These are phyloP conservation scores for Fraxinus quadrangulata DNA, from an alignment of 257 asterid genomes.

Conservation along the genomic window DNA sequence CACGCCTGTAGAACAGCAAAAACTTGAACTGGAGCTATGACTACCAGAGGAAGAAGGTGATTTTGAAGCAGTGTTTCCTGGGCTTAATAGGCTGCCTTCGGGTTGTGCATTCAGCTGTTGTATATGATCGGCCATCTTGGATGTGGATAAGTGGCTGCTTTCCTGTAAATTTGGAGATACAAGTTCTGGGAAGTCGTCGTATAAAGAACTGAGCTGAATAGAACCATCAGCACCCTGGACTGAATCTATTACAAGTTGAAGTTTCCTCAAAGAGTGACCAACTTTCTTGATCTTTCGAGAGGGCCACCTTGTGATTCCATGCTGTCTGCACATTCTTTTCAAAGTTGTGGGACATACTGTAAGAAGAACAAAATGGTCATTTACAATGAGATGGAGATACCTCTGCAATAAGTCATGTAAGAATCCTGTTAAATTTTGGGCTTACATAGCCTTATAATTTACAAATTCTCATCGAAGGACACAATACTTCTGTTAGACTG, in stretches of 20 bases:
- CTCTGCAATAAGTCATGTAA: neutral
- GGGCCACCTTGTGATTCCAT: constrained; percentile 84
- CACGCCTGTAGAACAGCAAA: constrained; percentile 54
- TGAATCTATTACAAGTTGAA: constrained; percentile 83
- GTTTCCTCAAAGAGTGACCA: constrained; percentile 72
- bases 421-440: neutral
- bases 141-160: constrained; percentile 28
- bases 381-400: neutral
- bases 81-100: constrained; percentile 44
- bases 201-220: constrained; percentile 70
- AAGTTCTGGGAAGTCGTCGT: constrained; percentile 70
- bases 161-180: constrained; percentile 47
- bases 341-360: constrained; percentile 82
- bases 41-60: constrained; percentile 58
- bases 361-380: constrained; percentile 24
- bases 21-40: constrained; percentile 72
- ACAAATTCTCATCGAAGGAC: neutral
- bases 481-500: neutral
- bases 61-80: constrained; percentile 38
- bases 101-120: constrained; percentile 29
- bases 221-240: constrained; percentile 80
- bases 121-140: constrained; percentile 25
- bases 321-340: constrained; percentile 86
- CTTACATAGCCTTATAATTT: neutral
- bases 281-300: constrained; percentile 87